These are phyloP conservation scores for Meripilus lineatus DNA, from an alignment of 1,284 basidiomycete species.

Conservation along the genomic window DNA sequence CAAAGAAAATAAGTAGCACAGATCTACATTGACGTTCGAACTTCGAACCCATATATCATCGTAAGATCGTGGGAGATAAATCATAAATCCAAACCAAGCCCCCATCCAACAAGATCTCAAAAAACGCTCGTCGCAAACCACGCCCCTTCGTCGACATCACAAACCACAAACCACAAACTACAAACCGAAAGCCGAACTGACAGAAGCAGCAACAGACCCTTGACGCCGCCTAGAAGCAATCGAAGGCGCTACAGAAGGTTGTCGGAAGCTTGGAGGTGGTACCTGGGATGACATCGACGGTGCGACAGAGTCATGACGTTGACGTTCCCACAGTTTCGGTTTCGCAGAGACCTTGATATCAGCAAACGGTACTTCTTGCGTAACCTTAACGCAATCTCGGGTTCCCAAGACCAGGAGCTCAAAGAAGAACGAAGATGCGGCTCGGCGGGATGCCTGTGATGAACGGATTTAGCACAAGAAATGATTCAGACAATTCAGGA, in stretches of 20 bases:
- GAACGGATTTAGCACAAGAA: slow-evolving; percentile 5
- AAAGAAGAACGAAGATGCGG: slow-evolving; percentile 96
- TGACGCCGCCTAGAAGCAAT: slow-evolving; percentile 12
- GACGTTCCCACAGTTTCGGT: slow-evolving; percentile 77
- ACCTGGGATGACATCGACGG: slow-evolving; percentile 28
- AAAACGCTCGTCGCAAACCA: no score
- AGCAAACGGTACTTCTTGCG: slow-evolving; percentile 73
- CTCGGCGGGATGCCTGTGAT: slow-evolving; percentile 77
- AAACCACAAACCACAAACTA: no score
- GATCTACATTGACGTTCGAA: no score
- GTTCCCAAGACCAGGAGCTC: slow-evolving; percentile 93
- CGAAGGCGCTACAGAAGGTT: slow-evolving; percentile 14
- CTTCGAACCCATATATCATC: no score
- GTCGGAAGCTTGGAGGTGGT: slow-evolving; percentile 14
- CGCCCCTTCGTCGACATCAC: no score
- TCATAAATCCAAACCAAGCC: no score
- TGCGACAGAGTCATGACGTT: slow-evolving; percentile 46
- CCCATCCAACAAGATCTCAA: no score
- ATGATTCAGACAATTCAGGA: slow-evolving; percentile 7
- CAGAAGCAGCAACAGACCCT: slow-evolving; percentile 27
- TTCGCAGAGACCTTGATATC: slow-evolving; percentile 86
- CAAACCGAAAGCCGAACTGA: no score
- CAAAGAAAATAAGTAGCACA: no score
- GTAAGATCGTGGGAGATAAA: no score
- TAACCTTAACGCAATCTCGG: slow-evolving; percentile 81